phyloP scores from a whole-genome alignment of 306 rosid genomes.

The Rubus idaeus region DNA sequence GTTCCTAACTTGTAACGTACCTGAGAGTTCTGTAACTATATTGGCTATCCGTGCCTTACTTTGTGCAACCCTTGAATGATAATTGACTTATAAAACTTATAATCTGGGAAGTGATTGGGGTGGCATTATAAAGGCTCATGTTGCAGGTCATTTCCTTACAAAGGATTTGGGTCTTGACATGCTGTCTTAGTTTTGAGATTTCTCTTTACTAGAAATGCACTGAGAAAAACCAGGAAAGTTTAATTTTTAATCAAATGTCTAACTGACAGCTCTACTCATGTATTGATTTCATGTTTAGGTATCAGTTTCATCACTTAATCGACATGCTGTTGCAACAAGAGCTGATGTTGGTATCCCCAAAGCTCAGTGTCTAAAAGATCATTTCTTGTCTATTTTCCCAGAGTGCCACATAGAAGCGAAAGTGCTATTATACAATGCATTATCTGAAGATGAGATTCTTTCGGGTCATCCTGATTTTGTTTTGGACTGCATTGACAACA shows the following conservation, averaged over 20 bases:
- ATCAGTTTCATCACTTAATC: constrained; percentile 95
- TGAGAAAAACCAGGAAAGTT: not conserved
- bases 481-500: constrained; percentile 91
- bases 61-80: not conserved
- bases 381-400: constrained; percentile 80
- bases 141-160: not conserved
- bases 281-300: constrained; percentile 71
- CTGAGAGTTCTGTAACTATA: not conserved
- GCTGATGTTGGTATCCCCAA: constrained; percentile 95
- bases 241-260: not conserved
- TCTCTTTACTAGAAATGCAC: not conserved
- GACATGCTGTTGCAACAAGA: constrained; percentile 98
- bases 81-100: not conserved
- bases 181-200: not conserved
- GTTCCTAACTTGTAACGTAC: not conserved
- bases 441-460: constrained; percentile 91
- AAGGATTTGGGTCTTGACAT: not conserved
- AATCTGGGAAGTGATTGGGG: not conserved
- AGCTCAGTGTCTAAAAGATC: constrained; percentile 93
- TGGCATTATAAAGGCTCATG: not conserved
- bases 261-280: constrained; percentile 32
- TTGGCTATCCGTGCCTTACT: not conserved
- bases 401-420: constrained; percentile 88
- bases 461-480: constrained; percentile 90
- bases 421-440: constrained; percentile 78